These are phyloP conservation scores for Quercus dentata DNA, from an alignment of 306 rosid species.

Conservation along the genomic window DNA sequence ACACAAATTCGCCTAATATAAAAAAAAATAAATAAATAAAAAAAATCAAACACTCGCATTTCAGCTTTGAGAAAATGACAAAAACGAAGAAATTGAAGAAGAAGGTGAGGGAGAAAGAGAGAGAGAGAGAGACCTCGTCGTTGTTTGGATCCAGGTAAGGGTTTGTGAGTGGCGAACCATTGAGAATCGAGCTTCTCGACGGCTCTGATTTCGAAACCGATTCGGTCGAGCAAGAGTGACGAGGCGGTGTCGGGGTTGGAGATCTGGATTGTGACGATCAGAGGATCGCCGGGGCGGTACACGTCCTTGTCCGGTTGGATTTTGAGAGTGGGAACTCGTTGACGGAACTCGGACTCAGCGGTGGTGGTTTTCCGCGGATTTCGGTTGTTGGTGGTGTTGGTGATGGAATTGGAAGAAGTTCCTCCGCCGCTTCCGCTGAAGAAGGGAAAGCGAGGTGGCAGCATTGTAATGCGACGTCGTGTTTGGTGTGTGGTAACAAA, in stretches of 20 bases:
- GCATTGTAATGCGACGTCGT: conserved; percentile 38
- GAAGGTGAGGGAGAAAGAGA: neutral
- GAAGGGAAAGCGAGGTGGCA: conserved; percentile 55
- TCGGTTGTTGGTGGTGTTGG: conserved; percentile 25
- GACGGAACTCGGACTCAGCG: no score
- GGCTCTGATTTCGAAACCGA: conserved; percentile 81
- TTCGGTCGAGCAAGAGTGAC: conserved; percentile 73
- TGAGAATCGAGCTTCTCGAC: conserved; percentile 82
- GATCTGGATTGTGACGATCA: conserved; percentile 69
- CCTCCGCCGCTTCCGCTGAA: conserved; percentile 48
- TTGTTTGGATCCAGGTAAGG: conserved; percentile 69
- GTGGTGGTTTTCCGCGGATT: neutral
- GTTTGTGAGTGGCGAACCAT: conserved; percentile 91
- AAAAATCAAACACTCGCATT: neutral
- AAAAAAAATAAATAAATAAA: neutral
- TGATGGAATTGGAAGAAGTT: conserved; percentile 13
- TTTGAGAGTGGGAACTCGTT: conserved; percentile 43
- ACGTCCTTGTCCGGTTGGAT: conserved; percentile 76
- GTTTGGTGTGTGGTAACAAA: neutral
- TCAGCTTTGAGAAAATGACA: neutral
- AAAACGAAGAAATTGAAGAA: neutral
- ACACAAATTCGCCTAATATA: conserved; percentile 71
- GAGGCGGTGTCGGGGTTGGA: conserved; percentile 39
- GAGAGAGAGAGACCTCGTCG: no score
- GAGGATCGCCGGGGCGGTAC: conserved; percentile 87